Base-by-base conservation (phyloP, 441 rosid genomes). In the Brassica balearica region DNA sequence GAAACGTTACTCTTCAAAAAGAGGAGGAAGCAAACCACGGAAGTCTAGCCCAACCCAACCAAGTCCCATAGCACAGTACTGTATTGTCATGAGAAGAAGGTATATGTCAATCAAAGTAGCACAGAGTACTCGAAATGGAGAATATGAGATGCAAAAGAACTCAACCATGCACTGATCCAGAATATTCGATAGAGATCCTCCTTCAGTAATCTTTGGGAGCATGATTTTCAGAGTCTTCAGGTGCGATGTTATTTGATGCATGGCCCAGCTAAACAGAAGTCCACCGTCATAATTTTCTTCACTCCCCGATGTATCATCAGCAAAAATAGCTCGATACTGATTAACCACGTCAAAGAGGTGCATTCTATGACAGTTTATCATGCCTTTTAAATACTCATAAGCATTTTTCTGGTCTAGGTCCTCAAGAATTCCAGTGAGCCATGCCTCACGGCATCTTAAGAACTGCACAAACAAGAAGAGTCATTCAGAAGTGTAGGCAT, bases 361-460 rank as follows among this genome's bases (percentile, higher is more conserved):
- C 87, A 84, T 90, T 65, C 98, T 88, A 43, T 93, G 97, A 83
- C 97, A 93, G 83, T 87, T 86, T 86, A 95, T 89, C 97, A 93
- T 92, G 74, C 99, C 99, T 82, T 93, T 93, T 78, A 95, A 82
- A 87, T 89, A 92, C 77, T 92, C 98, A 78, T 93, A 93, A 6
- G 96, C 93, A 84, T 86, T 93, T 80, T 84, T 87, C 83, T 90
- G 99, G 81, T 92, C 96, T 68, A 93, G 82, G 86, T 95, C 97
- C 83, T 92, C 98, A n/a, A 95, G 94, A 84, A 95, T 89, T 71
- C 98, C 95, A 82, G 94, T 88, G 78, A 95, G 96, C 99, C 99
- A 95, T 53, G 97, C 91, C 82, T 93, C 99, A 64, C 95, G 92
- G 77, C 98, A 95, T 88, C 92, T 92, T 79, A 89, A 83, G 85